Base-by-base conservation (phyloP, 2,329 filamentous ascomycete genomes). In the Penicillium hordei region DNA sequence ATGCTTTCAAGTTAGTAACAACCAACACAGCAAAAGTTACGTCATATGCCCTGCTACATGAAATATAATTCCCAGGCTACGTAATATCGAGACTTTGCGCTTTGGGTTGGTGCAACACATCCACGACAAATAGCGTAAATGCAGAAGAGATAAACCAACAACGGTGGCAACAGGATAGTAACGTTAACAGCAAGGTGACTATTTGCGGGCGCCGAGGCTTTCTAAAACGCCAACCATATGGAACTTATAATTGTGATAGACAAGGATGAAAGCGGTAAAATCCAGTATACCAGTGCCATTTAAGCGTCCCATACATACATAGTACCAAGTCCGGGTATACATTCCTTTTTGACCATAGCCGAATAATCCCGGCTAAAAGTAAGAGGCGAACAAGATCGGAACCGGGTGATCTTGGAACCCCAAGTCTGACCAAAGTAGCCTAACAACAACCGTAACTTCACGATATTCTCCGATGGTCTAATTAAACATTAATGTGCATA, bases 391-490 rank as follows among this genome's bases (percentile, higher is more conserved):
- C 2, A 34, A 23, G 21, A 34, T 25, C 12, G 31, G 31, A 15
- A 33, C 5, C 12, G 31, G 31, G 31, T 13, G 6, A 33, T 33
- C 12, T 13, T 33, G 31, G 31, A 15, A 15, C 31, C 12, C 31
- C 12, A 33, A 33, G 31, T 23, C 17, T 8, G 21, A 38, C 29
- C 9, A 45, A 52, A 29, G 8, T n/a, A 21, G 13, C 13, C 36
- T 34, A 50, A 9, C 36, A 15, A 21, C 17, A 17, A 34, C 27
- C 38, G 36, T 23, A 29, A 52, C 27, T 34, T 34, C 25, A 13
- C 29, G 49, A 45, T 52, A 52, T 52, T 44, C 19, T 44, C 49
- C 49, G 49, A 34, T 34, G 21, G 25, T 21, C 39, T 34, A 17
- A 34, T 44, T 6, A 25, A 52, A 44, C 19, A 27, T 12, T 27